Conservation (phyloP, 192 early-diverging fungal genomes). For the Backusella luteola region DNA sequence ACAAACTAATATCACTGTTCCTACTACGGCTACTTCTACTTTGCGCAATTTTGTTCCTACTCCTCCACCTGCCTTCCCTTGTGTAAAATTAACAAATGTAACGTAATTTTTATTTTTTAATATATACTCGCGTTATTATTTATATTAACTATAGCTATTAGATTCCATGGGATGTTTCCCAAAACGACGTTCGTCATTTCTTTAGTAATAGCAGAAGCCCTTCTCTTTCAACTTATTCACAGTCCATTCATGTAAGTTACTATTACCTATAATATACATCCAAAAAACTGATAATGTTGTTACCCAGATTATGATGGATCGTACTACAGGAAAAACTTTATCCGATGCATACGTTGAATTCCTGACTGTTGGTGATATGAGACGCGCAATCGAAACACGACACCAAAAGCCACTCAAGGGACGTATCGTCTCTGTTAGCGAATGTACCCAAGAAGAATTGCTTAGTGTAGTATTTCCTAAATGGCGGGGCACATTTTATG, state of each 20-base stretch:
- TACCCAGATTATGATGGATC: slow-evolving; percentile 56
- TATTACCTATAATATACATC: not conserved
- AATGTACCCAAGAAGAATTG: slow-evolving; percentile 56
- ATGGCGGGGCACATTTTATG: slow-evolving; percentile 50
- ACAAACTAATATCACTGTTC: not conserved
- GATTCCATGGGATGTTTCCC: slow-evolving; percentile 64
- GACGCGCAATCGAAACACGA: slow-evolving; percentile 48
- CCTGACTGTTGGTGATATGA: slow-evolving; percentile 46
- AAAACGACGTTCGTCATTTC: slow-evolving; percentile 48
- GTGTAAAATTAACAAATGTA: slow-evolving; percentile 20
- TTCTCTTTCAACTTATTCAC: slow-evolving; percentile 38
- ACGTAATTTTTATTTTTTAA: not conserved
- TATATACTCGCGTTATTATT: too few relatives aligned
- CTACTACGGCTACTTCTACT: not conserved
- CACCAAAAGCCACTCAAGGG: slow-evolving; percentile 60
- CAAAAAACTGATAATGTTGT: not conserved
- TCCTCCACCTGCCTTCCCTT: not conserved
- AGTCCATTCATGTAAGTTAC: slow-evolving; percentile 51
- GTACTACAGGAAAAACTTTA: slow-evolving; percentile 68
- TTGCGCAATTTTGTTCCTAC: not conserved
- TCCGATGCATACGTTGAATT: slow-evolving; percentile 71
- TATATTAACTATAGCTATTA: not conserved
- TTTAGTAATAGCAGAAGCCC: slow-evolving; percentile 44
- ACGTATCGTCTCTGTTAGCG: slow-evolving; percentile 49
- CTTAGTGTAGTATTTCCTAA: slow-evolving; percentile 53